phyloP scores from a whole-genome alignment of 2,329 filamentous ascomycete genomes.

The Tolypocladium cylindrosporum region DNA sequence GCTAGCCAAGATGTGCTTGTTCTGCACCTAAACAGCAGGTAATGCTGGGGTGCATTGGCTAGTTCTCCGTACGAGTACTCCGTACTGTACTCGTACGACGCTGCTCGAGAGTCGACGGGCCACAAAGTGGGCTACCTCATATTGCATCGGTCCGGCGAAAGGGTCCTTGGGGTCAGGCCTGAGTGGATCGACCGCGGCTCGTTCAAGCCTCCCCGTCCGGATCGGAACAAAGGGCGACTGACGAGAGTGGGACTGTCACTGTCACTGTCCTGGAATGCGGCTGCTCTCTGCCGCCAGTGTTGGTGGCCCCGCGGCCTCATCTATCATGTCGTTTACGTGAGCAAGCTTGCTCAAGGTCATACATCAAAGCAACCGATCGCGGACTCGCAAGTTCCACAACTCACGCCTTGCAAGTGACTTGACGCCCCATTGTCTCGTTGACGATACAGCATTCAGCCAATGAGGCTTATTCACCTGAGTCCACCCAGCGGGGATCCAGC shows the following conservation, averaged over 20 bases:
- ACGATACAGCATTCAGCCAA: not conserved
- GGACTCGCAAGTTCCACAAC: not conserved
- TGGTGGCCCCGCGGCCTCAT: not conserved
- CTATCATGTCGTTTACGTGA: not conserved
- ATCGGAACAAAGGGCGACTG: not conserved
- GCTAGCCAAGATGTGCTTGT: not conserved
- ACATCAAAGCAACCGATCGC: not conserved
- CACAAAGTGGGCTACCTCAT: not conserved
- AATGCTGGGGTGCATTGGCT: not conserved
- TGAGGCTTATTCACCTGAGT: not conserved
- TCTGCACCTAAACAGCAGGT: not conserved
- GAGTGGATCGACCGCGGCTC: not conserved
- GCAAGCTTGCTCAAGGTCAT: too few relatives aligned
- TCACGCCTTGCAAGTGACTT: not conserved
- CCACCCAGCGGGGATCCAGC: not conserved
- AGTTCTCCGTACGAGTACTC: not conserved
- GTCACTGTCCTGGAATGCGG: not conserved
- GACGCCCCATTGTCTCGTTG: not conserved
- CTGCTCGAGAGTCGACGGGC: not conserved
- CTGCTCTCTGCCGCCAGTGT: not conserved
- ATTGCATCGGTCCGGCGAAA: not conserved
- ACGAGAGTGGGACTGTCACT: not conserved
- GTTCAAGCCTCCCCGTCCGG: not conserved
- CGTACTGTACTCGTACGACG: not conserved
- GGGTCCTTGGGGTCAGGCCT: not conserved